These are phyloP conservation scores for Neurospora discreta DNA, from an alignment of 495 filamentous ascomycete genomes.

Conservation along the genomic window DNA sequence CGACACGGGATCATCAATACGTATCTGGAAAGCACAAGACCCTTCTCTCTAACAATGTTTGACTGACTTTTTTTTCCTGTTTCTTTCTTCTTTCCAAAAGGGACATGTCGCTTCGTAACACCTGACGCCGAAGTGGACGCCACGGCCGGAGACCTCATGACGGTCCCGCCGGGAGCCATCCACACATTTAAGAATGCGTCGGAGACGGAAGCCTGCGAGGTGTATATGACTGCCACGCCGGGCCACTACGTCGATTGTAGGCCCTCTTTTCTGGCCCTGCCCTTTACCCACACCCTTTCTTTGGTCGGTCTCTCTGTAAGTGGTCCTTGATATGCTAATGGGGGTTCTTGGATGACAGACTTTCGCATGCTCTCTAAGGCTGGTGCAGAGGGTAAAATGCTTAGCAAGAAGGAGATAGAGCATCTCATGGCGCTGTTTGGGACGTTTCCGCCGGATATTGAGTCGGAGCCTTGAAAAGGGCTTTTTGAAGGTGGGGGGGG, in stretches of 20 bases:
- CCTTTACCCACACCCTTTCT: background rate
- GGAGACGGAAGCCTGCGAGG: conserved; percentile 38
- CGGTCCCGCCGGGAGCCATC: conserved; percentile 38
- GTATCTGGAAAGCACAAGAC: too few relatives aligned
- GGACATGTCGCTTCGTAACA: conserved; percentile 23
- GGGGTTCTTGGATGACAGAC: background rate
- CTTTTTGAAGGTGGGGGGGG: too few relatives aligned
- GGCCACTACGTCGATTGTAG: conserved; percentile 6
- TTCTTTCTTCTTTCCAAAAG: background rate
- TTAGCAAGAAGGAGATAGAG: conserved; percentile 9
- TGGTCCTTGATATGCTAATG: background rate
- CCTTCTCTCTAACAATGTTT: background rate
- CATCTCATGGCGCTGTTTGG: conserved; percentile 27
- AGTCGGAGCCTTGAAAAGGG: conserved; percentile 16
- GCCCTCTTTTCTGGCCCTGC: background rate
- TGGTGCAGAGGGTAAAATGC: conserved; percentile 9
- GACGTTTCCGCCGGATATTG: conserved; percentile 22
- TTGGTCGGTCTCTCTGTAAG: background rate
- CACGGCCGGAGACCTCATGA: conserved; percentile 38
- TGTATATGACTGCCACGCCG: conserved; percentile 47
- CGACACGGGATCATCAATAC: too few relatives aligned
- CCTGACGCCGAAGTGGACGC: conserved; percentile 36
- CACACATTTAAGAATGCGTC: conserved; percentile 45
- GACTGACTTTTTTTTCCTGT: background rate
- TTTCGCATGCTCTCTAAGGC: conserved; percentile 24